Conservation (phyloP, 2,329 filamentous ascomycete genomes). For the Simplicillium aogashimaense region DNA sequence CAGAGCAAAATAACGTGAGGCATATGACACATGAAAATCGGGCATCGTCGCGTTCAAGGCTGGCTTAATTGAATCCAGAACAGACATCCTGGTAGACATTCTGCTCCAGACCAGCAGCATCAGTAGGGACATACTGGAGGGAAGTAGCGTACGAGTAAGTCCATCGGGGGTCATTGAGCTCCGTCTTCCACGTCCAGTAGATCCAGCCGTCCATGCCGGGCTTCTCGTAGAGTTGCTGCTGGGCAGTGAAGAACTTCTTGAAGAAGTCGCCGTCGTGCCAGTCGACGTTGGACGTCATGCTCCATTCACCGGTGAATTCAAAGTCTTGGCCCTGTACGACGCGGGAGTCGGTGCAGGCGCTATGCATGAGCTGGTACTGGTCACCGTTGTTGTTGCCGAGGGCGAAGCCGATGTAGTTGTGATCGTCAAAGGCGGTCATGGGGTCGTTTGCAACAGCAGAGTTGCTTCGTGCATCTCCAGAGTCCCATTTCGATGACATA, state of each 20-base stretch:
- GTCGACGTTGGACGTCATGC: conserved; percentile 36
- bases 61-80: conserved; percentile 7
- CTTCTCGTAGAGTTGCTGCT: conserved; percentile 43
- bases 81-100: conserved; percentile 16
- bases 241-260: conserved; percentile 44
- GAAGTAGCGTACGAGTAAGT: conserved; percentile 15
- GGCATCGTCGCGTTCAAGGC: too few species aligned
- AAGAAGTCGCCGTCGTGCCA: conserved; percentile 37
- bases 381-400: conserved; percentile 7
- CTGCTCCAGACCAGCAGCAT: conserved; percentile 13
- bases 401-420: conserved; percentile 31
- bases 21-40: too few species aligned
- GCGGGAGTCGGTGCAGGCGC: conserved; percentile 34
- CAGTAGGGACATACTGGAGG: conserved; percentile 11
- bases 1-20: too few species aligned
- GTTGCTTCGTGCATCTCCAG: conserved; percentile 22
- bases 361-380: conserved; percentile 12
- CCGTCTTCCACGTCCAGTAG: conserved; percentile 50
- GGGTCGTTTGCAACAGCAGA: conserved; percentile 23
- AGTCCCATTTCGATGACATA: conserved; percentile 40
- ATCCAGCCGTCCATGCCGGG: conserved; percentile 38
- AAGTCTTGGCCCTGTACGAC: conserved; percentile 20
- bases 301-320: conserved; percentile 49
- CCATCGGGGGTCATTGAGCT: conserved; percentile 19
- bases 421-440: conserved; percentile 43